These are phyloP conservation scores for Effrenium voratum DNA, from an alignment of 73 alveolate species.

Conservation along the genomic window DNA sequence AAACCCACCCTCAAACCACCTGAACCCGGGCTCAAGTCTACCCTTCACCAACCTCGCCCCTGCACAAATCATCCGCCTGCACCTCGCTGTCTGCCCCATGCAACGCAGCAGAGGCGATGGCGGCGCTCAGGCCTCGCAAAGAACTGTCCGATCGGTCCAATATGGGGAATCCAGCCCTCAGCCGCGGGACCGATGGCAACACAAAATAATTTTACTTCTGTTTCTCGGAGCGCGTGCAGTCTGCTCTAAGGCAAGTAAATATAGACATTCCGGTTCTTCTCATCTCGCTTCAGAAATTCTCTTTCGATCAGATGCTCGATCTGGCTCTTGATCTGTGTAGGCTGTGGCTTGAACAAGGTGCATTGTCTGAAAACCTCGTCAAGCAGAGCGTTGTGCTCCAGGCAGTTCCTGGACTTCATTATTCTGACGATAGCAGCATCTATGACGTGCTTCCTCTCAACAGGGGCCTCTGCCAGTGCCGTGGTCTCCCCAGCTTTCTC, in stretches of 20 bases:
- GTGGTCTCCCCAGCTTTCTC: conserved; percentile 51
- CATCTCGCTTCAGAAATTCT: conserved; percentile 97
- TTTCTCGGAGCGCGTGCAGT: background rate
- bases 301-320: conserved; percentile 97
- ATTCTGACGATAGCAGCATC: conserved; percentile 84
- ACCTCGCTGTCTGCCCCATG: conserved; percentile 43
- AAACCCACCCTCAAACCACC: too few species aligned
- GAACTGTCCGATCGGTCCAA: too few species aligned
- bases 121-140: conserved; percentile 3
- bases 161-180: too few species aligned
- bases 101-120: background rate
- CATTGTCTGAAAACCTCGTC: conserved; percentile 97
- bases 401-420: conserved; percentile 73
- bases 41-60: too few species aligned
- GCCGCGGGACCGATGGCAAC: too few species aligned
- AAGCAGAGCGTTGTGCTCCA: conserved; percentile 95
- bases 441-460: conserved; percentile 88
- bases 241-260: conserved; percentile 95
- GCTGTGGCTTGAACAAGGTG: conserved; percentile 97
- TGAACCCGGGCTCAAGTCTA: too few species aligned
- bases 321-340: conserved; percentile 97
- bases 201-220: too few species aligned
- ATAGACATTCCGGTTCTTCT: conserved; percentile 96
- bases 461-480: conserved; percentile 63
- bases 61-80: too few species aligned